Base-by-base conservation (phyloP, 352 stramenopile genomes). In the Globisporangium heterothallicum region DNA sequence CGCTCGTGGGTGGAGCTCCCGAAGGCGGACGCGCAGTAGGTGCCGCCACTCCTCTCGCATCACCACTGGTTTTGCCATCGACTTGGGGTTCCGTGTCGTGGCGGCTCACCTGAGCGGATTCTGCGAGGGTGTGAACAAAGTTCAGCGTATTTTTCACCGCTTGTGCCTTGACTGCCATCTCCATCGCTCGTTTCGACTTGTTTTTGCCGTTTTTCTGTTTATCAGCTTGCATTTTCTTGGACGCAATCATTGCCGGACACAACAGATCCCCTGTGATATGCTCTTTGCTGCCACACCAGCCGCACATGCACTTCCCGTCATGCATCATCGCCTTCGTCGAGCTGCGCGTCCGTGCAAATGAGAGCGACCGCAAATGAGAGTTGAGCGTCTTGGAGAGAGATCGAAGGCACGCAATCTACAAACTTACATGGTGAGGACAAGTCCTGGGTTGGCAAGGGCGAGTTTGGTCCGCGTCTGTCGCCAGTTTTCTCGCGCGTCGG, bases 271-370 rank as follows among this genome's bases (percentile, higher is more conserved):
- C 82, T 26, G 82, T 91, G 24, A 78, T 88, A 49, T 92, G 82
- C 19, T 88, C 75, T 6, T 57, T 46, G 30, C 74, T 88, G 26
- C 82, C 82, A 41, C 82, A 92, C 82, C 82, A 92, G 9, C 75
- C 75, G 38, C 82, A 92, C 32, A 88, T 70, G 30, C 78, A 89
- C 47, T 85, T 80, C n/a, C 75, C 82, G 35, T 92, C 79, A 55
- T 84, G 71, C 82, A 92, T 91, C 82, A 92, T 91, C 21, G 70
- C 68, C 41, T 84, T 87, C 6, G 82, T 91, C 0, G 82, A 86
- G 24, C 82, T 92, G 51, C 19, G 12, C 22, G 26, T 46, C 21
- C 24, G 24, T 5, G 0, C 7, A 34, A 14, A 24, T 9, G 14
- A 27, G 13, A 12, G 29, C 9, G 4, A 13, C 9, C 3, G 26